Base-by-base conservation (phyloP, 257 asterid genomes). In the Fraxinus cuspidata region DNA sequence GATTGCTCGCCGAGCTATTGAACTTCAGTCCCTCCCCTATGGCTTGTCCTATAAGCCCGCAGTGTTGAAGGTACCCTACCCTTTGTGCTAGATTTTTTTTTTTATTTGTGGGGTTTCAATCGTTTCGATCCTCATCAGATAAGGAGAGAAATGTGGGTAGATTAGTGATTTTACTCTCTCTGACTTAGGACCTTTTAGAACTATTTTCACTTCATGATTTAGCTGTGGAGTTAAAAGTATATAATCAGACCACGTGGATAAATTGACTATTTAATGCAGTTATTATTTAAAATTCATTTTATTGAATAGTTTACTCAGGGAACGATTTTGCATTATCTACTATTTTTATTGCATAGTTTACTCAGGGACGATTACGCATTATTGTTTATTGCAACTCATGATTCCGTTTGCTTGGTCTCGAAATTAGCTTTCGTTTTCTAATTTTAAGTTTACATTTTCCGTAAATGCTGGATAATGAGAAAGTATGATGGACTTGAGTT, bases 1-100 rank as follows among this genome's bases (percentile, higher is more conserved):
- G 78, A 91, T 95, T 80, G 98, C 99, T 4, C 89, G 97, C 9
- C 90, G 99, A 81, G 96, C 90, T 72, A 87, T 92, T 76, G 99
- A 95, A 83, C 94, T 95, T 3, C 85, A 91, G 18, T 82, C 92
- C 38, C 95, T 95, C 27, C 99, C 99, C 53, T 91, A 87, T 77
- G 98, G 97, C 56, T 80, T 95, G 68, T 88, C 97, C 71, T 80
- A 12, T 9, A 95, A 92, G 75, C 92, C 97, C 72, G 97, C 99
- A 8, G 85, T 92, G 73, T 72, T 92, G 27, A 92, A 90, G 96
- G 98, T 92, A 47, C 2, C 9, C 4, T 92, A 47, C 3, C 72
- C n/a, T 68, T n/a, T 31, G 72, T 67, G 72, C 6, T 15, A 21
- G 2, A 67, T 28, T 15, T 7, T 6, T 16, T 21, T 11, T 71